phyloP scores from a whole-genome alignment of 2,329 filamentous ascomycete genomes.

The Fusarium udum region DNA sequence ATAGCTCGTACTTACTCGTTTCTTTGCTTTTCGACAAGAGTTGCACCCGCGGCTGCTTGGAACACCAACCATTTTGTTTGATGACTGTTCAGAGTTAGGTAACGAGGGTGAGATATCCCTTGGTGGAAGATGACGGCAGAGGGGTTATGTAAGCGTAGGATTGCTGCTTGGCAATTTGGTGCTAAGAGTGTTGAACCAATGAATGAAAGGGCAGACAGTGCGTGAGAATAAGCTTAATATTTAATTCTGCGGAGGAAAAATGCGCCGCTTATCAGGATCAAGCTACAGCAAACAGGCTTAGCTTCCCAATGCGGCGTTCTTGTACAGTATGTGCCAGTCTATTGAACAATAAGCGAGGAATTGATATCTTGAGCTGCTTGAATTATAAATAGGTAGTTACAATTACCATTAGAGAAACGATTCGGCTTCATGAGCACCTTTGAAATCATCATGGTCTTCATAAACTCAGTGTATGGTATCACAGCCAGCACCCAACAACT shows the following conservation, averaged over 20 bases:
- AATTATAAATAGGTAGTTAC: background rate
- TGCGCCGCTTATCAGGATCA: background rate
- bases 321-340: background rate
- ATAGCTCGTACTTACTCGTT: background rate
- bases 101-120: background rate
- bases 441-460: no score
- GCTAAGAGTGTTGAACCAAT: background rate
- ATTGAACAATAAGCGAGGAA: no score
- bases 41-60: constrained; percentile 16
- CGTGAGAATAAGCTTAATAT: background rate
- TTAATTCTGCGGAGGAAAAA: background rate
- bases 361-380: background rate
- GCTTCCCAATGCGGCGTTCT: background rate
- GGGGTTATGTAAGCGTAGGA: background rate
- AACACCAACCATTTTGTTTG: constrained; percentile 11
- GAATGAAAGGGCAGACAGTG: background rate
- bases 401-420: rapidly evolving
- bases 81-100: background rate
- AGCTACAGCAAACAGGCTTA: background rate
- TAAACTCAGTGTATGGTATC: no score
- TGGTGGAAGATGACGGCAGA: background rate
- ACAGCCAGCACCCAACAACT: no score
- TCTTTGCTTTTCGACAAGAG: constrained; percentile 19
- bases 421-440: no score
- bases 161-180: background rate